Base-by-base conservation (phyloP, 1,284 basidiomycete species). In the Microbotryum lychnidis-dioicae region DNA sequence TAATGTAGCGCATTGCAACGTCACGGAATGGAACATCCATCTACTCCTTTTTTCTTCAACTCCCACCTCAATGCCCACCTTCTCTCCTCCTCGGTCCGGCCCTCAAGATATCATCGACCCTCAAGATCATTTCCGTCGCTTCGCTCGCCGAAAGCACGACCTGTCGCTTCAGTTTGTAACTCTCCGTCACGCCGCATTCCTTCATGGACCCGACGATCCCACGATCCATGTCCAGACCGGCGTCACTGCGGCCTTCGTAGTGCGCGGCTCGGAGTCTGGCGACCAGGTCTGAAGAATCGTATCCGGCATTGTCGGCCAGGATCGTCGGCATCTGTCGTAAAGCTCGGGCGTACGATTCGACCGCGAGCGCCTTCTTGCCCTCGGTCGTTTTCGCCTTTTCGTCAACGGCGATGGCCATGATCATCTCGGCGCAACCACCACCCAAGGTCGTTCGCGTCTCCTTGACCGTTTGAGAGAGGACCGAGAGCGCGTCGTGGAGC, bases 81-180 rank as follows among this genome's bases (percentile, higher is more conserved):
- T 53, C 51, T n/a, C 51, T 53, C 51, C 51, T 23, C 44, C 44
- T 42, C 2, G 44, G 54, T 12, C 25, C 37, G 14, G 37, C 55
- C 37, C 48, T 69, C 12, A 42, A 42, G 37, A 42, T 18, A 48
- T 20, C 67, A 50, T 81, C 89, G 45, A 77, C 91, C 84, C 94
- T 83, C 69, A 98, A 82, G 69, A 97, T 97, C 92, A 98, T 97
- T 80, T 99, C 96, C 2, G 91, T 88, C 10, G 94, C 96, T 76
- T 99, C 96, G 65, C 86, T 92, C 1, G 96, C 93, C 71, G 89
- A 92, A 57, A 90, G 78, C 4, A 99, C 87, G 0, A 98, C 93
- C 77, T 97, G 93, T 50, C 87, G 80, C 79, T 98, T 99, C 67
- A 99, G 80, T 80, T 98, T 98, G 79, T 91, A 98, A 71, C 88